Evolutionary conservation across 2,329 filamentous ascomycete species (phyloP).

Genomic region (Mycosphaerella sp.): DNA sequence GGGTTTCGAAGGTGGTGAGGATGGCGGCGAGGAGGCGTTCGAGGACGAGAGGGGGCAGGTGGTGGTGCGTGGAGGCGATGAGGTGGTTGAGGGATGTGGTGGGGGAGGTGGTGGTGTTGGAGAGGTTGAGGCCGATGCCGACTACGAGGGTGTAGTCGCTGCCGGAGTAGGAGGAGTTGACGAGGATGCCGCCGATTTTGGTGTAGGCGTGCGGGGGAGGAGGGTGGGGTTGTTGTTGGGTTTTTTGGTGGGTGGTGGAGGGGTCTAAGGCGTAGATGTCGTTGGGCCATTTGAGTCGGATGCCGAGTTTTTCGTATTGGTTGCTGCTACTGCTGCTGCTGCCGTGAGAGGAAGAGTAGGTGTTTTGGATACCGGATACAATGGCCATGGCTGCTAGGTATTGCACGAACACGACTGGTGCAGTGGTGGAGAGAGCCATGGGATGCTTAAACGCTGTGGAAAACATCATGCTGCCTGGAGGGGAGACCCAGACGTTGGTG

Average conservation of each 20-base stretch:
- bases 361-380: slow-evolving; percentile 77
- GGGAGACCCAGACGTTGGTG: slow-evolving; percentile 90
- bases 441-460: slow-evolving; percentile 83
- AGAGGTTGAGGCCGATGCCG: slow-evolving; percentile 77
- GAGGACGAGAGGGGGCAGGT: slow-evolving; percentile 64
- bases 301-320: slow-evolving; percentile 62
- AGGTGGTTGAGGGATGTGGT: slow-evolving; percentile 68
- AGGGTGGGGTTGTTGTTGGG: too few relatives aligned
- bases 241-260: slow-evolving; percentile 57
- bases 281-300: slow-evolving; percentile 96
- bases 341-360: too few relatives aligned
- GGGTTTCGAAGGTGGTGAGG: slow-evolving; percentile 66
- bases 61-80: slow-evolving; percentile 83
- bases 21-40: slow-evolving; percentile 80
- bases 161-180: slow-evolving; percentile 75
- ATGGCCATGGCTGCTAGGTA: slow-evolving; percentile 87
- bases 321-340: slow-evolving; percentile 46
- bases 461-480: slow-evolving; percentile 78
- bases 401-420: slow-evolving; percentile 87
- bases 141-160: slow-evolving; percentile 78
- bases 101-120: slow-evolving; percentile 82
- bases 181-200: slow-evolving; percentile 89
- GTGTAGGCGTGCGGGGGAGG: slow-evolving; percentile 51
- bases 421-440: slow-evolving; percentile 60
- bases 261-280: slow-evolving; percentile 58